Conservation (phyloP, 345 rosid species). For the Camelina sativa region DNA sequence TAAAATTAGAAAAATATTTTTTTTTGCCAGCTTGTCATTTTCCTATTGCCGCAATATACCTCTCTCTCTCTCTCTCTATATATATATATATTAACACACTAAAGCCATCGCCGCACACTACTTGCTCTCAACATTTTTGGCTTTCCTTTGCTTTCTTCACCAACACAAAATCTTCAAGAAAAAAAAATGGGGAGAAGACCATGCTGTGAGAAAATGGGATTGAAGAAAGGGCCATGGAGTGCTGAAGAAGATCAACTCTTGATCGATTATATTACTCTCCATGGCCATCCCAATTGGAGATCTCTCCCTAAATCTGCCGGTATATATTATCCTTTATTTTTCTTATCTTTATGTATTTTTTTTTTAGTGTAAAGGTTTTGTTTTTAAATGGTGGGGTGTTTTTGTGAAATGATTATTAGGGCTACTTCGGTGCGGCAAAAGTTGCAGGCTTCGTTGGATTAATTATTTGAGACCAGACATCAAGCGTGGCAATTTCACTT, state of each 20-base stretch:
- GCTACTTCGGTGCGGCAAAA: conserved; percentile 62
- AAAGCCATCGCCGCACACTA: conserved; percentile 30
- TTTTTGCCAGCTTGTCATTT: conserved; percentile 27
- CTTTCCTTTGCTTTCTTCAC: not conserved
- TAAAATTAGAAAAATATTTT: conserved; percentile 26
- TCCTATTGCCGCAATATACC: conserved; percentile 16
- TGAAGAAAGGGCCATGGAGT: conserved; percentile 50
- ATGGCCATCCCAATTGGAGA: conserved; percentile 49
- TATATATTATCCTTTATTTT: not conserved
- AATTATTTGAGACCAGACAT: conserved; percentile 64
- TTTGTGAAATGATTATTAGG: conserved; percentile 47
- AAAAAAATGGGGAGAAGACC: conserved; percentile 45
- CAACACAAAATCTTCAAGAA: too few relatives aligned
- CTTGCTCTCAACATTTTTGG: conserved; percentile 35
- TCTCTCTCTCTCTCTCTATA: conserved; percentile 7
- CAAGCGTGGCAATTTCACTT: conserved; percentile 61
- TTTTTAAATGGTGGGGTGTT: too few relatives aligned
- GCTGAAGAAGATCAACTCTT: conserved; percentile 46
- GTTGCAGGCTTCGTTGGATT: conserved; percentile 77
- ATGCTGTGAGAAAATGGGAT: conserved; percentile 48
- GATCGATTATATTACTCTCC: conserved; percentile 32
- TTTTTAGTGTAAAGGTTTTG: too few relatives aligned
- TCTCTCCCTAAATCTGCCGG: conserved; percentile 48
- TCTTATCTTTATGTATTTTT: too few relatives aligned
- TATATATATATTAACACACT: conserved; percentile 26